phyloP scores from a whole-genome alignment of 257 asterid species.

The Penstemon newberryi region DNA sequence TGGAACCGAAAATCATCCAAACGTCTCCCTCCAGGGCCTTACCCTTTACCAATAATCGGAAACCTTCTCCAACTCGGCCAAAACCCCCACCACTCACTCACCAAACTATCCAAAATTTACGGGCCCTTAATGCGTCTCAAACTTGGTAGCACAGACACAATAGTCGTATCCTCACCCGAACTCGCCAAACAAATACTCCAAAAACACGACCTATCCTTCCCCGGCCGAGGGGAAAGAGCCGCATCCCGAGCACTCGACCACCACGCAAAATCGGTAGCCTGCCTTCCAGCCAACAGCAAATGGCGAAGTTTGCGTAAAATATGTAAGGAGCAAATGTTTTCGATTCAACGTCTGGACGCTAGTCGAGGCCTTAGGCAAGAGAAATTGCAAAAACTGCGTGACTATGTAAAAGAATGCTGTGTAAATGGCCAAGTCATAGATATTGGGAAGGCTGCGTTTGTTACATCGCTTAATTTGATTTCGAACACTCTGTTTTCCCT shows the following conservation, averaged over 20 bases:
- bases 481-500: slow-evolving; percentile 26
- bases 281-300: slow-evolving; percentile 9
- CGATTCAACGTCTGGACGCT: slow-evolving; percentile 10
- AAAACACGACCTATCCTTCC: slow-evolving; percentile 28
- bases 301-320: slow-evolving; percentile 34
- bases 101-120: slow-evolving; percentile 33
- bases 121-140: slow-evolving; percentile 45
- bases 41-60: slow-evolving; percentile 35
- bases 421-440: not conserved
- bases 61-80: slow-evolving; percentile 36
- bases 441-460: slow-evolving; percentile 28
- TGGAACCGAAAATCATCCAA: not conserved
- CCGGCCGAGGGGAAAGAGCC: not conserved
- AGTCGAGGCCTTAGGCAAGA: slow-evolving; percentile 31
- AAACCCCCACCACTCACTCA: slow-evolving; percentile 32
- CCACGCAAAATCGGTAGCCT: slow-evolving; percentile 22
- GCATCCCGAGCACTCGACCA: not conserved
- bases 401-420: slow-evolving; percentile 23
- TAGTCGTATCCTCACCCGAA: slow-evolving; percentile 30
- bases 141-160: slow-evolving; percentile 27
- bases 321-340: slow-evolving; percentile 28
- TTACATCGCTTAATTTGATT: slow-evolving; percentile 29
- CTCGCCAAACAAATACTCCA: slow-evolving; percentile 31
- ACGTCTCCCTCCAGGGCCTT: slow-evolving; percentile 34
- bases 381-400: slow-evolving; percentile 25